phyloP scores from a whole-genome alignment of 371 early-diverging fungal genomes.

The Fennellomyces sp. region DNA sequence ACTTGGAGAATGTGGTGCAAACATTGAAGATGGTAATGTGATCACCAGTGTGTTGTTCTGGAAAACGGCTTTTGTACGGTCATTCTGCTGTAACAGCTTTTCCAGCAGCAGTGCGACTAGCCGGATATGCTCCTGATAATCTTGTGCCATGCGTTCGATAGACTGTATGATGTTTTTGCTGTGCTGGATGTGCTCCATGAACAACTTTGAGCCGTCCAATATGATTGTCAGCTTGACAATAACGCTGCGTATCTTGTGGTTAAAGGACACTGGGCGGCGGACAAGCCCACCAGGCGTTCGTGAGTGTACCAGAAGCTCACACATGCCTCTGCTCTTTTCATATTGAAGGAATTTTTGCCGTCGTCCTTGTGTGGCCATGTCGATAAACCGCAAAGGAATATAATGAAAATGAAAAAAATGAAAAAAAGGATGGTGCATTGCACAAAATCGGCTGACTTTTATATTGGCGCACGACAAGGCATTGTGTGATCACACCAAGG shows the following conservation, averaged over 20 bases:
- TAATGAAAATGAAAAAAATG: background rate
- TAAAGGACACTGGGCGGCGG: conserved; percentile 6
- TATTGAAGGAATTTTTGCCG: background rate
- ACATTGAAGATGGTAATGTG: background rate
- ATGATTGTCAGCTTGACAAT: background rate
- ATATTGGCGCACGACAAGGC: background rate
- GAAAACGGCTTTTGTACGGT: background rate
- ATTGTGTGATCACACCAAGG: conserved; percentile 1
- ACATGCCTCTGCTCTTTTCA: conserved; percentile 10
- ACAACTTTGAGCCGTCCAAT: background rate
- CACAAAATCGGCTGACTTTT: background rate
- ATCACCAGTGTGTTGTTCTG: background rate
- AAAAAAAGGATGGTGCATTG: background rate
- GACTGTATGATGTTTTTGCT: background rate
- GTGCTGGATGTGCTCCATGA: background rate
- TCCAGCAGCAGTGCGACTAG: background rate
- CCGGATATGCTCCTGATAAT: conserved; percentile 4
- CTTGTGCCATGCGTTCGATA: background rate
- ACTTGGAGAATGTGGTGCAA: conserved; percentile 4
- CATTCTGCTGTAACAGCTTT: background rate
- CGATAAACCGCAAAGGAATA: background rate
- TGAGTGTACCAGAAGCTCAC: conserved; percentile 2
- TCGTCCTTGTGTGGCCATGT: background rate
- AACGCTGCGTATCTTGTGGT: background rate
- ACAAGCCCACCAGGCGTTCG: background rate